Percentiles rank a stretch among this genome's conserved stretches.
phyloP scores from a whole-genome alignment of 805 yeast species.

The Sungouiozyma ichnusensis region DNA sequence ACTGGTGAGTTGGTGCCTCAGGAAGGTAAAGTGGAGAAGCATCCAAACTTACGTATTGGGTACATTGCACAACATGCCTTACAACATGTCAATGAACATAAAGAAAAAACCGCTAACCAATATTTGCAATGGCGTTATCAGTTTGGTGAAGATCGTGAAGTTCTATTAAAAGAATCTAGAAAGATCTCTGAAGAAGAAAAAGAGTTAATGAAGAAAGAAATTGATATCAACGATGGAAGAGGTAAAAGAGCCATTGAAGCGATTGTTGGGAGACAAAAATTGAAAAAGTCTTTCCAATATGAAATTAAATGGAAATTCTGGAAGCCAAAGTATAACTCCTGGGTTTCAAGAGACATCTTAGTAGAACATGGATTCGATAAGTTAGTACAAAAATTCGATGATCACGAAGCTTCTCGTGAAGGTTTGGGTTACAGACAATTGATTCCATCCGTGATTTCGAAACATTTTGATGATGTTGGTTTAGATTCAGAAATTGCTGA shows the following conservation, averaged over 20 bases:
- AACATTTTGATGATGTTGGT: constrained; percentile 96
- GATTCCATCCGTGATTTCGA: constrained; percentile 82
- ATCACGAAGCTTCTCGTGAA: constrained; percentile 98
- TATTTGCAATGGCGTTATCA: constrained; percentile 97
- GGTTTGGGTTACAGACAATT: constrained; percentile 97
- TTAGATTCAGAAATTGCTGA: constrained; percentile 97
- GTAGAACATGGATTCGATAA: constrained; percentile 79
- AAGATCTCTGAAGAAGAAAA: constrained; percentile 65
- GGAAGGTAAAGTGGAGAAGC: constrained; percentile 88
- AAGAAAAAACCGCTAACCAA: constrained; percentile 96
- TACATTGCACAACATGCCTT: constrained; percentile 98
- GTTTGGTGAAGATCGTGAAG: constrained; percentile 97
- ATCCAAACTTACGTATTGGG: constrained; percentile 95
- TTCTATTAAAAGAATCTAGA: constrained; percentile 84
- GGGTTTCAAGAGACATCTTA: constrained; percentile 80
- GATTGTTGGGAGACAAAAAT: constrained; percentile 91
- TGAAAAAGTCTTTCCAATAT: constrained; percentile 93
- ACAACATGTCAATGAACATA: constrained; percentile 94
- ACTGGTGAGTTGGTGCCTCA: constrained; percentile 88
- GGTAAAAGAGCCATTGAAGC: constrained; percentile 89
- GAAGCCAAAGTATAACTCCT: constrained; percentile 87
- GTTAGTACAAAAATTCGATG: constrained; percentile 92
- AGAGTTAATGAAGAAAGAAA: constrained; percentile 63
- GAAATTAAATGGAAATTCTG: constrained; percentile 90
- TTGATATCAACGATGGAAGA: constrained; percentile 77